These are phyloP conservation scores for Aspergillus heteromorphus DNA, from an alignment of 495 filamentous ascomycete species.

Conservation along the genomic window DNA sequence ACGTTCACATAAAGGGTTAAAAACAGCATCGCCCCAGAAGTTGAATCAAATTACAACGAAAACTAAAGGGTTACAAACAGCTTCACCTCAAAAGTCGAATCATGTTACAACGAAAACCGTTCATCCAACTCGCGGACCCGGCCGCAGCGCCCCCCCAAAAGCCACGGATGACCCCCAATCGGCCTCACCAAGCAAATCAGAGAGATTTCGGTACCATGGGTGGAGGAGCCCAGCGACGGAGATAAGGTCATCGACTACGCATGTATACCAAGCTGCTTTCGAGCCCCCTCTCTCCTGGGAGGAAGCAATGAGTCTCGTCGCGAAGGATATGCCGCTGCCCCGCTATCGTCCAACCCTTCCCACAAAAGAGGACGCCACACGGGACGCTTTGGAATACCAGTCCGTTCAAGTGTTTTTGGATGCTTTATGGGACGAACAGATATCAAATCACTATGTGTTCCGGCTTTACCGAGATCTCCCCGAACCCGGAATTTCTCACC, in stretches of 20 bases:
- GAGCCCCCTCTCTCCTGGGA: constrained; percentile 19
- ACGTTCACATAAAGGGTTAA: constrained; percentile 1
- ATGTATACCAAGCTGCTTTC: constrained; percentile 16
- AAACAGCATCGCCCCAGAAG: background rate
- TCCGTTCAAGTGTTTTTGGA: constrained; percentile 39
- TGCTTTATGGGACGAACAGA: constrained; percentile 34
- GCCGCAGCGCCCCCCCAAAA: background rate
- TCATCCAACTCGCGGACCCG: background rate
- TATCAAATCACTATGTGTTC: constrained; percentile 53
- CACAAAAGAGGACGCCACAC: constrained; percentile 28
- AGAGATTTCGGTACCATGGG: constrained; percentile 8
- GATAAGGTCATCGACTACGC: constrained; percentile 7
- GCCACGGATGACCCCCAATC: background rate
- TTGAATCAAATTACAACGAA: no score
- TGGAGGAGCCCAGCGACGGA: constrained; percentile 7
- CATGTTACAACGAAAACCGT: background rate
- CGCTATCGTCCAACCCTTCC: background rate
- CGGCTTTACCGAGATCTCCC: constrained; percentile 57
- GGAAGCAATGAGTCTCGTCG: constrained; percentile 61
- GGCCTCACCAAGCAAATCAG: background rate
- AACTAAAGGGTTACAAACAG: background rate
- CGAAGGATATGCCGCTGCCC: constrained; percentile 8
- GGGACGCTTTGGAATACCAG: constrained; percentile 20
- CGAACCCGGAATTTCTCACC: constrained; percentile 57
- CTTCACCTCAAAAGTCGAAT: background rate